Base-by-base conservation (phyloP, 176 grass and related monocot genomes). In the Sorghum bicolor region DNA sequence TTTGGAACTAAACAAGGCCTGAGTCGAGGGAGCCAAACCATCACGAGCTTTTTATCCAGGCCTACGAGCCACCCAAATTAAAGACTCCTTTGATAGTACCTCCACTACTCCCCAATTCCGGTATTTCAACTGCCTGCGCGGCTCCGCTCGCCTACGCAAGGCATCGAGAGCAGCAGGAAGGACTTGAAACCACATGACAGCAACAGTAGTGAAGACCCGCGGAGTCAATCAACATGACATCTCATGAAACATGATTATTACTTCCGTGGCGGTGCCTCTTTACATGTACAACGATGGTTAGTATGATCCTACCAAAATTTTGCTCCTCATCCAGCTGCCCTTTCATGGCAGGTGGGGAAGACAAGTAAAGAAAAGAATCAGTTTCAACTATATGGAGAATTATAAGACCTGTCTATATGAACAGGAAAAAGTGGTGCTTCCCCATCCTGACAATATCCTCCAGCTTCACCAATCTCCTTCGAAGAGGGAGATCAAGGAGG, bases 291-390 rank as follows among this genome's bases (percentile, higher is more conserved):
- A 24, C 17, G 67, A 20, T 45, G 33, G 22, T 72, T 38, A 67
- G 58, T 83, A 29, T 67, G 16, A 24, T 34, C 60, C 84, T 90
- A 86, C 84, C 79, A 86, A 90, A 90, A 90, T 83, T 83, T 39
- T 48, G 74, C 67, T 79, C n/a, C 67, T 63, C 45, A 29, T 72
- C 68, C 64, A 79, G 44, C 80, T 64, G 60, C 32, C 36, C n/a
- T 80, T 30, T 9, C 43, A 36, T 67, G 47, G 67, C 67, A 79
- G 73, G 39, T 64, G 67, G 41, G 71, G 65, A 40, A 64, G 33
- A 72, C 4, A 55, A 78, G 76, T 44, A 85, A 88, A 78, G 31
- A 87, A 87, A 72, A 13, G 36, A 78, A 85, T 82, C 57, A 62
- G 72, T 77, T 77, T 62, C 13, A 77, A 66, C 83, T 82, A 75